Base-by-base conservation (phyloP, 495 filamentous ascomycete species). In the Neurospora sp. region DNA sequence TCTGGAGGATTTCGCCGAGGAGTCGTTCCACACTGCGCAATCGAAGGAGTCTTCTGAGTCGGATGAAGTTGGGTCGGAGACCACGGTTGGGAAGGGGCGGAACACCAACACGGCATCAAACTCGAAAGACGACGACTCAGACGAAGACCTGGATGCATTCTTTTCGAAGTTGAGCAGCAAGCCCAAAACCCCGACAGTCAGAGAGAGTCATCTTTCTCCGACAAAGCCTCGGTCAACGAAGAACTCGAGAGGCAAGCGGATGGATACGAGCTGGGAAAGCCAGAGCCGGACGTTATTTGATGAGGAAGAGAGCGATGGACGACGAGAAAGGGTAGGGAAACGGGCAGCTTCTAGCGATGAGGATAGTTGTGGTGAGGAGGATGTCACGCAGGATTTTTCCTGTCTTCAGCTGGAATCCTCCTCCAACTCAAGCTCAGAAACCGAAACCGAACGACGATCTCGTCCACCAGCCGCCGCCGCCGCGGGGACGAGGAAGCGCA, bases 331-430 rank as follows among this genome's bases (percentile, higher is more conserved):
- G 14, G 16, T 11, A 6, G 38, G 11, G 38, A 20, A 44, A 44
- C 6, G 9, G 14, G 11, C 31, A 38, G 69, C 27, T 22, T 59
- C 16, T 8, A 37, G 7, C 22, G 48, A n/a, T 0, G 16, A 40
- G 4, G 27, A 40, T 3, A 70, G 10, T 2, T 66, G 53, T 35
- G 53, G 53, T 0, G 72, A 72, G 9, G 75, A 74, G 35, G 75
- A 76, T 22, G 72, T 81, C 3, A 44, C 76, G 2, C 72, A 81
- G 27, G 73, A 72, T 20, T 74, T 81, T 40, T 78, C 76, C 10
- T 68, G 72, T 40, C 73, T 81, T 2, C 69, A 70, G 5, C 61
- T 80, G 78, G 78, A 46, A 68, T 77, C 73, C 31, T 18, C 35
- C 38, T 3, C 6, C 4, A 0, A 35, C 35, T n/a, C 40, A 41